Base-by-base conservation (phyloP, 208 protist genomes). In the Angomonas ambiguus region DNA sequence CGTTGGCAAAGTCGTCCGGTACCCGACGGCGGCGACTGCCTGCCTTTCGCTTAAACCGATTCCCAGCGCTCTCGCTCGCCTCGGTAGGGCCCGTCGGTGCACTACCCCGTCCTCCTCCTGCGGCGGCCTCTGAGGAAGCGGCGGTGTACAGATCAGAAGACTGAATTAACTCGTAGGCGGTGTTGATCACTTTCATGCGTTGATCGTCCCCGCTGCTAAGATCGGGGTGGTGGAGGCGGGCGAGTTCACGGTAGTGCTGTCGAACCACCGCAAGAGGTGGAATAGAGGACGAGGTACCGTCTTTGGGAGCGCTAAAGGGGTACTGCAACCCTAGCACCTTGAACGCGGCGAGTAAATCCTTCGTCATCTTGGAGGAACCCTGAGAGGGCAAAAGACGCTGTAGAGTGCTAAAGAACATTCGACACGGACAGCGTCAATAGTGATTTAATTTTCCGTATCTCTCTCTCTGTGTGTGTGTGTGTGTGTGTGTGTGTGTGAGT, bases 141-240 rank as follows among this genome's bases (percentile, higher is more conserved):
- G 62, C 68, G 22, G 75, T 73, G 16, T 93, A 55, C 6, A 90
- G 79, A 34, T 79, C 80, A 49, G 77, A 87, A 0, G 78, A 71
- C 69, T 95, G 88, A 38, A 97, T 77, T 20, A 92, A 65, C 57
- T 95, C 88, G 51, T 95, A 97, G 20, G 92, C 89, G 25, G 86
- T 88, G 77, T 97, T 97, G 65, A 97, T 77, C 28, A 88, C 72
- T 42, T 89, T 87, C 92, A 97, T 97, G 25, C 79, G 80, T 34
- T 85, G 69, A 65, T 92, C 85, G 61, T 92, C 88, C 25, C 92
- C 92, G 61, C 82, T 87, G 80, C 83, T 83, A 2, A 94, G 38
- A 61, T 97, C 92, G 8, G 92, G 92, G 72, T 97, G 92, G 74
- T 95, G 88, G 28, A 91, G 77, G 22, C 83, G 66, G 1, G 92